These are phyloP conservation scores for Coemansia sp. DNA, from an alignment of 192 early-diverging fungal genomes.

Conservation along the genomic window DNA sequence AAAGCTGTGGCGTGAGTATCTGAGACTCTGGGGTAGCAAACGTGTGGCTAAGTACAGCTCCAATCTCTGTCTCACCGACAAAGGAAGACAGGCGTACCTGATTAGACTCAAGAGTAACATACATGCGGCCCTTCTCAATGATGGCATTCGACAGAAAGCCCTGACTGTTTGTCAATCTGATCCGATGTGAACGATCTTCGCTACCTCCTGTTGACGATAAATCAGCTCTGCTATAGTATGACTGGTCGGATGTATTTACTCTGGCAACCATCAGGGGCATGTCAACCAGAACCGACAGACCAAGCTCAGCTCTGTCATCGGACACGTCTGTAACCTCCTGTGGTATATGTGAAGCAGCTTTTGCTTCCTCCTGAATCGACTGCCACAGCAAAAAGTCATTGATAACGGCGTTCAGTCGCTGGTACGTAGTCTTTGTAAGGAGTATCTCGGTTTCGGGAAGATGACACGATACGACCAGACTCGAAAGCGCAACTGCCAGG, in stretches of 20 bases:
- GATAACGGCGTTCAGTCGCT: slow-evolving; percentile 46
- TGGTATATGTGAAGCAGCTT: neutral
- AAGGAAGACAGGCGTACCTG: slow-evolving; percentile 49
- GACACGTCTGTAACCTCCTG: neutral
- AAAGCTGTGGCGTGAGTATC: slow-evolving; percentile 49
- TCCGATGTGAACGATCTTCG: slow-evolving; percentile 25
- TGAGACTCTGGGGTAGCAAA: slow-evolving; percentile 43
- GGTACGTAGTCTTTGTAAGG: slow-evolving; percentile 26
- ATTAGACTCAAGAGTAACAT: slow-evolving; percentile 45
- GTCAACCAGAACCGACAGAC: slow-evolving; percentile 41
- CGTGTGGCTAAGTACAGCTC: slow-evolving; percentile 41
- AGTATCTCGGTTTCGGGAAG: slow-evolving; percentile 38
- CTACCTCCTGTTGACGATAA: neutral
- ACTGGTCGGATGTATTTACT: slow-evolving; percentile 22
- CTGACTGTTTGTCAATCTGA: slow-evolving; percentile 37
- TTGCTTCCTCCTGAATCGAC: slow-evolving; percentile 37
- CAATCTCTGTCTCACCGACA: slow-evolving; percentile 23
- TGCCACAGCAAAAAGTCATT: slow-evolving; percentile 55
- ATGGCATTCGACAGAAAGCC: slow-evolving; percentile 44
- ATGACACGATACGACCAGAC: slow-evolving; percentile 47
- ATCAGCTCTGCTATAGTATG: neutral
- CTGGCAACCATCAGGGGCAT: slow-evolving; percentile 37
- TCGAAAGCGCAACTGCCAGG: slow-evolving; percentile 36
- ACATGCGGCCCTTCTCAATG: slow-evolving; percentile 44
- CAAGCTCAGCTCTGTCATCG: slow-evolving; percentile 6